Evolutionary conservation across 164 flowering plant species (phyloP), one percentile per base, ranked within the genome.

Genomic region (Euptelea pleiosperma): DNA sequence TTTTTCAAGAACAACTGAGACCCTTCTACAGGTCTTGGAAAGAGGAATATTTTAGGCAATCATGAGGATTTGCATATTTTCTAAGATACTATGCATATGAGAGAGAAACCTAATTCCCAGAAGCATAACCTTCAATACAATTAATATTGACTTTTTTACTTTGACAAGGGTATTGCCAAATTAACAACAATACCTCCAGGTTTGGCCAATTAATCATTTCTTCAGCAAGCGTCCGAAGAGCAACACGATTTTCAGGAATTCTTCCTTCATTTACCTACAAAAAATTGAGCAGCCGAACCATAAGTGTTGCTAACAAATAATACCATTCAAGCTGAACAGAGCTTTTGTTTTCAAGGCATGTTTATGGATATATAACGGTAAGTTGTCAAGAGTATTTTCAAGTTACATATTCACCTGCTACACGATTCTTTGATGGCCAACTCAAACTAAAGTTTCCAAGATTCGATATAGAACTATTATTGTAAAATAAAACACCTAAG

Each of bases 121-220:
- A 9, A 36, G 4, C 7, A 22, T 24, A 22, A 14, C 26, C 29
- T 35, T 25, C 8, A 14, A 45, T n/a, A 16, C 10, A 15, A 33
- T 10, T 10, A 11, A 57, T 19, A 18, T 8, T 29, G 7, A 19
- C 14, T 10, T 39, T n/a, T 39, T 19, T n/a, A n/a, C 4, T n/a
- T 8, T 26, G 12, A 41, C 4, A 48, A 59, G 14, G 8, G n/a
- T 25, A 6, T 24, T 8, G 21, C 2, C 8, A 22, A 35, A 36
- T 34, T 9, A 47, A 35, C 15, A 4, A 57, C 21, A 48, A 10
- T 80, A 91, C 98, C 95, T 92, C 98, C 57, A 92, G 72, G 66
- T 87, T 89, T 39, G 98, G 98, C 96, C 98, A 92, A 26, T 69
- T 64, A 10, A 28, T 57, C 89, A 92, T 75, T 73, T 92, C 98